Evolutionary conservation across 306 rosid species (phyloP).

Genomic region (Rosa chinensis): DNA sequence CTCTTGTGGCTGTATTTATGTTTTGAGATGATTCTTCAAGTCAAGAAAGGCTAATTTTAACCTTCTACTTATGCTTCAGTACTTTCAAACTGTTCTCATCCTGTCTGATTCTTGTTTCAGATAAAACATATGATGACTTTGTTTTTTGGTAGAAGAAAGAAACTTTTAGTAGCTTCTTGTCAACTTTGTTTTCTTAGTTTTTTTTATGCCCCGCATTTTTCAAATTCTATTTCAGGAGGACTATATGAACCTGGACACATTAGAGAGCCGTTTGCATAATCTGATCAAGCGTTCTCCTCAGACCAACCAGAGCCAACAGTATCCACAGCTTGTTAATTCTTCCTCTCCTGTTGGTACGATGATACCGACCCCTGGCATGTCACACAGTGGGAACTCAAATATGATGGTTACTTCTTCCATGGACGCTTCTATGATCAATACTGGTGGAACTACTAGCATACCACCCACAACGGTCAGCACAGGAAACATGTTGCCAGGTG

Average conservation of each 20-base stretch:
- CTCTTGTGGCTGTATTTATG: not conserved
- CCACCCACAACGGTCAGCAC: constrained; percentile 55
- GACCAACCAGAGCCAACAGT: constrained; percentile 61
- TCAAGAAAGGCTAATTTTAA: not conserved
- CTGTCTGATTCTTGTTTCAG: not conserved
- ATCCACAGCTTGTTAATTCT: constrained; percentile 61
- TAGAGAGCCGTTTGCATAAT: constrained; percentile 67
- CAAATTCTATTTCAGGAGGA: constrained; percentile 62
- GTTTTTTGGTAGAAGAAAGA: not conserved
- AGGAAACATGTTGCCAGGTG: constrained; percentile 62
- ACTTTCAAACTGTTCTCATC: not conserved
- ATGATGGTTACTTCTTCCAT: constrained; percentile 58
- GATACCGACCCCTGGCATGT: constrained; percentile 98
- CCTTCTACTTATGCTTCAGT: not conserved
- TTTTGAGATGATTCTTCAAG: not conserved
- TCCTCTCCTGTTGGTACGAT: constrained; percentile 66
- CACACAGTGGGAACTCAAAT: constrained; percentile 69
- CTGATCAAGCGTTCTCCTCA: constrained; percentile 36
- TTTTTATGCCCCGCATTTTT: constrained; percentile 7
- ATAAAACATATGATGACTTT: not conserved
- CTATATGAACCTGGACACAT: constrained; percentile 71
- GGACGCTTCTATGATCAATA: constrained; percentile 57
- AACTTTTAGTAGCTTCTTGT: not conserved
- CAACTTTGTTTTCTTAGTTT: not conserved
- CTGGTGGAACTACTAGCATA: constrained; percentile 51